phyloP scores from a whole-genome alignment of 2,329 filamentous ascomycete species.

The Botrytis elliptica region DNA sequence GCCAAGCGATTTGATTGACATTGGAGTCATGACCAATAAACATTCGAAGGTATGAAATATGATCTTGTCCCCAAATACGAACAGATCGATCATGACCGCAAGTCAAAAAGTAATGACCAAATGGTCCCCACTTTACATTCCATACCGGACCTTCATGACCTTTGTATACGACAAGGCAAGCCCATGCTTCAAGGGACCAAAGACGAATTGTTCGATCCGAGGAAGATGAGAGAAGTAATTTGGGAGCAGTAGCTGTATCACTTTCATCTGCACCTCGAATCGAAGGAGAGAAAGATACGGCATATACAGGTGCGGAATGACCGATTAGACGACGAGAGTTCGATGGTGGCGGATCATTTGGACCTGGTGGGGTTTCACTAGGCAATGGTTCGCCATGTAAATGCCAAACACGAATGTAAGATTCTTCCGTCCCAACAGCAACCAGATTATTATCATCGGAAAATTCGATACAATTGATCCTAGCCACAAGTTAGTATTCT shows the following conservation, averaged over 20 bases:
- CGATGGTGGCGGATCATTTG: constrained; percentile 60
- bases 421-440: constrained; percentile 86
- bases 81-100: constrained; percentile 87
- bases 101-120: constrained; percentile 91
- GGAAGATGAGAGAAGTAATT: constrained; percentile 82
- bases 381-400: constrained; percentile 80
- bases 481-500: constrained; percentile 41
- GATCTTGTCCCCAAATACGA: constrained; percentile 88
- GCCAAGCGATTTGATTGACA: constrained; percentile 90
- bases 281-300: constrained; percentile 73
- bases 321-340: constrained; percentile 79
- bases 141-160: constrained; percentile 88
- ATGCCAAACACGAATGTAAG: constrained; percentile 93
- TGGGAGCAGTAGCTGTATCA: constrained; percentile 55
- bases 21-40: constrained; percentile 91
- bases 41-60: constrained; percentile 83
- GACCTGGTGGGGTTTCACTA: constrained; percentile 61
- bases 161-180: constrained; percentile 91
- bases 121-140: constrained; percentile 85
- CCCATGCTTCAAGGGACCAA: constrained; percentile 90
- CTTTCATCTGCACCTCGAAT: constrained; percentile 35
- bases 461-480: constrained; percentile 91
- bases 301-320: constrained; percentile 85
- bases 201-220: constrained; percentile 85
- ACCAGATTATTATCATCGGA: constrained; percentile 86